Base-by-base conservation (phyloP, 208 protist species). In the Phytomonas sp. region DNA sequence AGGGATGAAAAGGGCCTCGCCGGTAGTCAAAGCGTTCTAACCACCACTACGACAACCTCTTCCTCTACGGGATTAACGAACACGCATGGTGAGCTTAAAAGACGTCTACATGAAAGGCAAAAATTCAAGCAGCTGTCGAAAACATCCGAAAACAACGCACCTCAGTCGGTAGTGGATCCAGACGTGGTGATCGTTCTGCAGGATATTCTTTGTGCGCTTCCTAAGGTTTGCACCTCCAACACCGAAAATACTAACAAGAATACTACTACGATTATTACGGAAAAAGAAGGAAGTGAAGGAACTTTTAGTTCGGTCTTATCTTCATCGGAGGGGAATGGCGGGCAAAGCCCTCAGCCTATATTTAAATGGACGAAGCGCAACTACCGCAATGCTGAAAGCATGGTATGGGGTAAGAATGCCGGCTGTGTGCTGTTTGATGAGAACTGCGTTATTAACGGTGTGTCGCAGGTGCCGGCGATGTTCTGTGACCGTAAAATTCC, bases 151-250 rank as follows among this genome's bases (percentile, higher is more conserved):
- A 66, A 40, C 29, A 31, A 67, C 4, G 34, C 34, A 4, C 42
- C 34, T 37, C 34, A 37, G 34, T 8, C 8, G 0, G 84, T 85
- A 64, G 69, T 63, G 10, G 88, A 94, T 59, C 83, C 89, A 40
- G 88, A 94, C 59, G 85, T 88, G n/a, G 60, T 86, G 14, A 82
- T 94, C 69, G 88, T 84, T 6, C 67, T 94, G 0, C 75, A 80
- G 36, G 88, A 94, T 66, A 78, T 94, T 30, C 70, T 88, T 19
- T 74, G 78, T 29, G 85, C 88, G 5, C 70, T 94, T n/a, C 88
- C 88, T 19, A 73, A 61, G 7, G 11, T 31, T 34, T 74, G 70
- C 40, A 19, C 19, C 2, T 49, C 37, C 2, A 60, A 29, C 45
- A 67, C 29, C 8, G 56, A 71, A 5, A 34, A 36, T 23, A 32